Evolutionary conservation across 78 protist genomes (phyloP), one percentile per base, ranked within the genome.

Genomic region (Planoprotostelium fungivorum): DNA sequence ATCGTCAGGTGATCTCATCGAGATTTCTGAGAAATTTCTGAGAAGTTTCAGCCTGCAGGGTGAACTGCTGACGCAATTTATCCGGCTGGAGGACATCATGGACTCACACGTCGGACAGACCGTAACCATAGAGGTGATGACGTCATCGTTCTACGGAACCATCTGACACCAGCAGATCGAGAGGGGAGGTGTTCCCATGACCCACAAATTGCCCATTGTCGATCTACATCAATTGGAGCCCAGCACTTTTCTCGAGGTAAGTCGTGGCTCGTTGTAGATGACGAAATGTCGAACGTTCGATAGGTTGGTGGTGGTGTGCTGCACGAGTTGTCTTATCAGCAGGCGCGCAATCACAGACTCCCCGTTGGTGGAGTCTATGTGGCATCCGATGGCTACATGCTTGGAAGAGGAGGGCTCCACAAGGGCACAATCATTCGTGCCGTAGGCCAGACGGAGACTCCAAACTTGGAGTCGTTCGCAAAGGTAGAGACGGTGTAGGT

Each of bases 291-390:
- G 73, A 51, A 25, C 73, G 16, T 16, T 5, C 16, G 73, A 51
- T n/a, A 63, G 90, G 0, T 92, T 0, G 86, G 86, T 38, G 93
- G 87, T 83, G 88, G 90, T 28, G 38, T 89, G 1, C 25, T 92
- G 35, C 91, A 92, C 88, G 86, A 37, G 1, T 38, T 92, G 29
- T 63, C 89, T 34, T 92, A 86, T 88, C 88, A 85, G 36, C 39
- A 51, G 31, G 95, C 95, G 39, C 87, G 89, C 28, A 84, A 38
- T 34, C 36, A 38, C 38, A 36, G 88, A 31, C 29, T 92, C 23
- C 91, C 91, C 29, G 39, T 34, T 23, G 85, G 89, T 9, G 95
- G 95, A 38, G 95, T 92, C n/a, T 92, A 87, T 85, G 92, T 92
- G 34, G 84, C 92, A 1, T 37, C 84, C 84, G 90, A 89, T 0